Evolutionary conservation across 2,329 filamentous ascomycete species (phyloP).

Genomic region (Pseudogymnoascus sp.): DNA sequence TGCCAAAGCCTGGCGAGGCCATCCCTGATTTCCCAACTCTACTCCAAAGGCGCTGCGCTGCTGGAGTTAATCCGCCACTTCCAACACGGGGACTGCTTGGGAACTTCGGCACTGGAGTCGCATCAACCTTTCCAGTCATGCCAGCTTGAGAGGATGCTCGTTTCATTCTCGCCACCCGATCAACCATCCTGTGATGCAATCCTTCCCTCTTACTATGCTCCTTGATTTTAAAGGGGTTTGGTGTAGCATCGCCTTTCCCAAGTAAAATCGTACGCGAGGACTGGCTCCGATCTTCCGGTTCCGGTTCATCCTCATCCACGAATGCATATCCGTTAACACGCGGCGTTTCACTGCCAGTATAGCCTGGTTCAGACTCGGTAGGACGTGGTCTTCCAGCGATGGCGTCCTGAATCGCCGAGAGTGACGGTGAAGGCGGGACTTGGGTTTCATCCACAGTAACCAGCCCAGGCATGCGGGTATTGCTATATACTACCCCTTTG

Average conservation of each 20-base stretch:
- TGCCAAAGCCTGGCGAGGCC: constrained; percentile 21
- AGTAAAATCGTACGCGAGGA: constrained; percentile 44
- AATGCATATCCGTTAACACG: constrained; percentile 90
- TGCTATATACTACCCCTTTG: constrained; percentile 69
- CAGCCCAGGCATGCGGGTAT: constrained; percentile 63
- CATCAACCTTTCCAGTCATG: constrained; percentile 48
- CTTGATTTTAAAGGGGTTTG: constrained; percentile 73
- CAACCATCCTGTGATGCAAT: constrained; percentile 79
- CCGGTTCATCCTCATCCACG: constrained; percentile 67
- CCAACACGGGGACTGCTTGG: constrained; percentile 53
- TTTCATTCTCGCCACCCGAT: constrained; percentile 66
- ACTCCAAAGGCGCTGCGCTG: constrained; percentile 60
- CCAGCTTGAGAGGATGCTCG: constrained; percentile 51
- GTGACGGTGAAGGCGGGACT: constrained; percentile 66
- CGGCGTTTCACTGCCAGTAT: constrained; percentile 64
- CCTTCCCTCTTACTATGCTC: constrained; percentile 69
- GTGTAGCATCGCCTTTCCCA: constrained; percentile 50
- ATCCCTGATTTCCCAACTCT: constrained; percentile 42
- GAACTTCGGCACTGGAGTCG: constrained; percentile 60
- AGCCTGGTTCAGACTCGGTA: constrained; percentile 51
- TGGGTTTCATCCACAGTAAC: constrained; percentile 31
- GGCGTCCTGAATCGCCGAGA: constrained; percentile 76
- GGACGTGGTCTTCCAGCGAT: constrained; percentile 63
- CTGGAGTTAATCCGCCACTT: constrained; percentile 57
- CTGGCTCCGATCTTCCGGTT: constrained; percentile 32